phyloP scores from a whole-genome alignment of 2,329 filamentous ascomycete genomes.

The Trichothecium sympodiale region DNA sequence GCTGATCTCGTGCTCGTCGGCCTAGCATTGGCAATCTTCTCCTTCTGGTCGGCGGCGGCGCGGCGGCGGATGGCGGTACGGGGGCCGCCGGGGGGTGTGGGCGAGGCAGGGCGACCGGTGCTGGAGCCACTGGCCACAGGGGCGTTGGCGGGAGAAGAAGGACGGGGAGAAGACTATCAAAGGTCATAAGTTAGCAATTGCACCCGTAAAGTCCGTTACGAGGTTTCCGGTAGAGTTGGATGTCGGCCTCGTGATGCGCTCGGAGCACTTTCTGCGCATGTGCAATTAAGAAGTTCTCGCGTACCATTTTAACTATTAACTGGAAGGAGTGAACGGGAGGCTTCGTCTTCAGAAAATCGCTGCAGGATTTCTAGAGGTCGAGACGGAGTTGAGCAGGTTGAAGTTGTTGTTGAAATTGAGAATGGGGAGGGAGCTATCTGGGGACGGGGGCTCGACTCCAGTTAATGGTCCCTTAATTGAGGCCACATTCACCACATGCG shows the following conservation, averaged over 20 bases:
- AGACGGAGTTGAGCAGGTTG: slow-evolving; percentile 12
- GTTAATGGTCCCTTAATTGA: slow-evolving; percentile 5
- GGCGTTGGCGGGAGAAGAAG: slow-evolving; percentile 47
- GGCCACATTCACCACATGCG: slow-evolving; percentile 5
- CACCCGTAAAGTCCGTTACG: slow-evolving; percentile 5
- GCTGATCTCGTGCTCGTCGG: slow-evolving; percentile 88
- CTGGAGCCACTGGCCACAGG: slow-evolving; percentile 55
- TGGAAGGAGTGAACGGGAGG: slow-evolving; percentile 11
- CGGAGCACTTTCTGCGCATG: no score
- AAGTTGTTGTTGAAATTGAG: slow-evolving; percentile 4
- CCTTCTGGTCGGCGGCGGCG: slow-evolving; percentile 92
- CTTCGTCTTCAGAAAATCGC: slow-evolving; percentile 12
- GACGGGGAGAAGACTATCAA: slow-evolving; percentile 44
- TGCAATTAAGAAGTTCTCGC: slow-evolving; percentile 3
- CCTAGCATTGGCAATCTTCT: slow-evolving; percentile 88
- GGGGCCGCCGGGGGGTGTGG: slow-evolving; percentile 82
- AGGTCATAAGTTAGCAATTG: background rate
- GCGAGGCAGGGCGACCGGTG: slow-evolving; percentile 70
- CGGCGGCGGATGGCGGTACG: slow-evolving; percentile 92
- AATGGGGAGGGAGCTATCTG: background rate
- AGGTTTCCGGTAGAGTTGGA: background rate
- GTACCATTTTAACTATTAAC: slow-evolving; percentile 19
- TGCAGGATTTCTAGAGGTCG: slow-evolving; percentile 19
- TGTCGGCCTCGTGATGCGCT: background rate
- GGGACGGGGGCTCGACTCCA: no score